phyloP scores from a whole-genome alignment of 352 stramenopile species.

The Globisporangium nunn region DNA sequence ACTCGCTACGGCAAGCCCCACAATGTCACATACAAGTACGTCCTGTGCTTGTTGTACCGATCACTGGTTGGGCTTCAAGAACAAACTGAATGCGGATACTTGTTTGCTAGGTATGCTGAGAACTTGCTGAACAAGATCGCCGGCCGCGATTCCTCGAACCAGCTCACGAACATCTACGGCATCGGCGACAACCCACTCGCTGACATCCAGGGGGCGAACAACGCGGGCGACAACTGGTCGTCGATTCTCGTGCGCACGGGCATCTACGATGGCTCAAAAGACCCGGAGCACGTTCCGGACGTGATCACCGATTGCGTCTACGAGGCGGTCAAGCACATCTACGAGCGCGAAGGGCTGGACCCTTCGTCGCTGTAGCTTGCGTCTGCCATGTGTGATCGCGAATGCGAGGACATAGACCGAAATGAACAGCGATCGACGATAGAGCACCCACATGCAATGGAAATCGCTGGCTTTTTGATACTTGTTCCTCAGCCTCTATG shows the following conservation, averaged over 20 bases:
- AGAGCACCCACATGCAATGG: not conserved
- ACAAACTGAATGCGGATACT: not conserved
- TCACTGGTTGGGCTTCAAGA: not conserved
- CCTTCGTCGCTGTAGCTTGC: constrained; percentile 22
- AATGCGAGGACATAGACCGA: not conserved
- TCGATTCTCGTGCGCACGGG: constrained; percentile 85
- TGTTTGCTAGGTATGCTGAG: constrained; percentile 46
- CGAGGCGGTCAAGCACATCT: constrained; percentile 77
- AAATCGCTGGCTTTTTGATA: not conserved
- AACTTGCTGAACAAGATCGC: constrained; percentile 56
- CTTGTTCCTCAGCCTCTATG: not conserved
- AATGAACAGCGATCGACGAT: not conserved
- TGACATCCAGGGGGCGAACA: constrained; percentile 86
- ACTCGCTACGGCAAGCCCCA: constrained; percentile 84
- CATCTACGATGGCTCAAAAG: constrained; percentile 63
- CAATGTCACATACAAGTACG: constrained; percentile 78
- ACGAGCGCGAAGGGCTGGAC: constrained; percentile 46
- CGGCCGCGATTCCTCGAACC: constrained; percentile 21
- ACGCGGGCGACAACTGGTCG: constrained; percentile 71
- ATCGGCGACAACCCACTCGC: constrained; percentile 86
- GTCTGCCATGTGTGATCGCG: not conserved
- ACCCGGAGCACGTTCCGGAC: constrained; percentile 59
- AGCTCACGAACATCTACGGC: constrained; percentile 71
- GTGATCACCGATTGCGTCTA: constrained; percentile 53
- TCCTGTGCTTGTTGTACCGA: not conserved